Base-by-base conservation (phyloP, 1,284 basidiomycete species). In the Flammula alnicola region DNA sequence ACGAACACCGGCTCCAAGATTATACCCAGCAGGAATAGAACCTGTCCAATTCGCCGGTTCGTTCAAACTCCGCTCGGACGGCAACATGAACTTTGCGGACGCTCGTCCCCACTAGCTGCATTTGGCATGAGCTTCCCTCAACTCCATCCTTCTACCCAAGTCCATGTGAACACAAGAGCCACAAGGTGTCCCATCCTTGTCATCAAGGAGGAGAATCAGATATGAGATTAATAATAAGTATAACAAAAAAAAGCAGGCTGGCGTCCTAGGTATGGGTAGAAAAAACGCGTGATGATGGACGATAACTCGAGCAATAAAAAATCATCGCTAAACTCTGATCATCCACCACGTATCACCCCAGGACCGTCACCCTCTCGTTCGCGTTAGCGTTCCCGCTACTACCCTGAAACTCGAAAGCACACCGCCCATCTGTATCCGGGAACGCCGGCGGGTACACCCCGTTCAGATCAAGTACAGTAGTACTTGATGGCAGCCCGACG, bases 21-120 rank as follows among this genome's bases (percentile, higher is more conserved):
- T 49, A 54, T 52, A 41, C 49, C 32, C 14, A 17, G 22, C 44
- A 49, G 19, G 53, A 56, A 55, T 52, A 47, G 36, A n/a, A 35
- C 39, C 37, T 44, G 17, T 38, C 42, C 37, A 41, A 38, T 35
- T n/a, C n/a, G n/a, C n/a, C n/a, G n/a, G n/a, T n/a, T n/a, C n/a
- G n/a, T 57, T 64, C 51, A 54, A 57, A 57, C 52, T 58, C 48
- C 52, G 52, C 54, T 43, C 36, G n/a, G n/a, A n/a, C n/a, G n/a
- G n/a, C n/a, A n/a, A n/a, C n/a, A n/a, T n/a, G n/a, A n/a, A n/a
- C n/a, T n/a, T n/a, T n/a, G n/a, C n/a, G n/a, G n/a, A n/a, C n/a
- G n/a, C n/a, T n/a, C n/a, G n/a, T n/a, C n/a, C n/a, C n/a, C n/a
- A n/a, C n/a, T 39, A 11, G 17, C 49, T 45, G 26, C 32, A 45